Base-by-base conservation (phyloP, 257 asterid genomes). In the Ophiorrhiza pumila region DNA sequence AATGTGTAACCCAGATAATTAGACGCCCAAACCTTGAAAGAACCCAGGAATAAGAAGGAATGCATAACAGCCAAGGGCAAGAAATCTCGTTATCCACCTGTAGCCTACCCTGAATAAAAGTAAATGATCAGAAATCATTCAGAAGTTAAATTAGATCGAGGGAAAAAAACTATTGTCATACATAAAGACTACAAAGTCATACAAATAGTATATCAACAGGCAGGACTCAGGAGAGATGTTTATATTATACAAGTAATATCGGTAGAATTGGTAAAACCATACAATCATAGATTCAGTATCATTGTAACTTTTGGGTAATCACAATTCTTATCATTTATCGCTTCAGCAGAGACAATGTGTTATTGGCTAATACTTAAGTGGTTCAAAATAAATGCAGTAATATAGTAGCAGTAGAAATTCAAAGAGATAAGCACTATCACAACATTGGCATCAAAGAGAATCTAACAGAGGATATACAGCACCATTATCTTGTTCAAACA, bases 51-150 rank as follows among this genome's bases (percentile, higher is more conserved):
- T 69, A 72, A 95, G 91, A 52, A 95, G 86, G 78, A 89, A 27
- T 15, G 97, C 76, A 78, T 95, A 95, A 80, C 88, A 95, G 68
- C 98, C 96, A 66, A 95, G 98, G 72, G 97, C 96, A 75, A 92
- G 88, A 85, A 92, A 90, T 83, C 91, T 87, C 77, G 81, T 79
- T 29, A 95, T 85, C 95, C 95, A 95, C 84, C 90, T 84, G 86
- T 85, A 92, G 71, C 99, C 99, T 87, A 87, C 85, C 92, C 99
- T 95, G 97, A 81, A 86, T 46, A 73, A 84, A 81, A 70, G 78
- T 71, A 57, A 78, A 77, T 56, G 70, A 77, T 75, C 82, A 86
- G 80, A 81, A 79, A 67, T 49, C 60, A 70, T 52, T 52, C 22
- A 60, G 71, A 47, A 71, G 71, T 62, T 42, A 32, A 46, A 52